A percentile compares a stretch with the other conserved stretches of the same genome.
phyloP scores from a whole-genome alignment of 305 asterid genomes.

The Fraxinus dipetala region DNA sequence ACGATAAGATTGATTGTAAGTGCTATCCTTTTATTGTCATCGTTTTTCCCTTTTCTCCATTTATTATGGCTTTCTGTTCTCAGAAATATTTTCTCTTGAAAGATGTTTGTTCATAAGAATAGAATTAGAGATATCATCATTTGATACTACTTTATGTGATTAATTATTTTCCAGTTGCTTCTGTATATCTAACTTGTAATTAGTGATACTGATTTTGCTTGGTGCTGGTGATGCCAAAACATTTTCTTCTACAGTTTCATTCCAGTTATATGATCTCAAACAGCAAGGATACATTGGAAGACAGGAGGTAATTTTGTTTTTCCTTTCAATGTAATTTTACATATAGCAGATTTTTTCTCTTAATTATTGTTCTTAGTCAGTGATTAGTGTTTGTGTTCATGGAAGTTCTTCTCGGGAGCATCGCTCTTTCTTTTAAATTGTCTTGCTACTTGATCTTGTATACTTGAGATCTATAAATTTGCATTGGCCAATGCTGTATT shows the following conservation, averaged over 20 bases:
- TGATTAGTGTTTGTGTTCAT: neutral
- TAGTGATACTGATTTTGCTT: slow-evolving; percentile 20
- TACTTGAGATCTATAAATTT: neutral
- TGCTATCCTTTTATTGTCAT: slow-evolving; percentile 12
- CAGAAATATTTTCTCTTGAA: neutral
- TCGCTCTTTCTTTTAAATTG: neutral
- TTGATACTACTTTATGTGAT: neutral
- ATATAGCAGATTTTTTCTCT: neutral
- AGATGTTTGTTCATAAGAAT: neutral
- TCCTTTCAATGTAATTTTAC: neutral
- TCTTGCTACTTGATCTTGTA: neutral
- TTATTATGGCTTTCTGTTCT: neutral
- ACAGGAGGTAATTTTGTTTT: slow-evolving; percentile 59
- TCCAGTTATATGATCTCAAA: slow-evolving; percentile 87
- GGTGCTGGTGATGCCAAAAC: slow-evolving; percentile 23
- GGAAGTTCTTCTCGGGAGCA: neutral
- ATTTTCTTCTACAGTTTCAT: slow-evolving; percentile 58
- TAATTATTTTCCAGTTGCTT: neutral
- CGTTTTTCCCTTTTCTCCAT: slow-evolving; percentile 3
- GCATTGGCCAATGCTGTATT: neutral
- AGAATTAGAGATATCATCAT: neutral
- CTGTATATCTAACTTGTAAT: neutral
- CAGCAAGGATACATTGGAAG: slow-evolving; percentile 87
- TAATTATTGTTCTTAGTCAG: neutral
- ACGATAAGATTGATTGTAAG: slow-evolving; percentile 70